Base-by-base conservation (phyloP, 805 yeast species). In the Isabelozyma gotoi region DNA sequence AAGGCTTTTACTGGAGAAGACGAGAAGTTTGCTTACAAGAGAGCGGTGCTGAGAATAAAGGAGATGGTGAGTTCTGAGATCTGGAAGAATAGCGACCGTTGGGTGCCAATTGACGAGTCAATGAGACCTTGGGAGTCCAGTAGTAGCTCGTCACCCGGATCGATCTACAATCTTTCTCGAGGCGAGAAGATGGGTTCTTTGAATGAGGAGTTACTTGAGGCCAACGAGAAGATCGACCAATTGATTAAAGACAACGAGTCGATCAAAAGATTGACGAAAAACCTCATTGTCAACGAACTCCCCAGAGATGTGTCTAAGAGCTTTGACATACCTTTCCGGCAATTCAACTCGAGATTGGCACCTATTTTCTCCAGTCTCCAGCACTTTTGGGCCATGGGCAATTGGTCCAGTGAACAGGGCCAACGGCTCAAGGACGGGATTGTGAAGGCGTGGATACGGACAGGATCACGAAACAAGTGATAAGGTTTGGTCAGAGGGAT, bases 1-100 rank as follows among this genome's bases (percentile, higher is more conserved):
- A 66, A 69, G 8, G 80, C 81, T 7, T 85, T 84, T 52, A 84
- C 89, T 0, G 91, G 91, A 18, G 88, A 85, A 52, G 91, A 84
- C 60, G 91, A 85, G 56, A 75, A 74, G 63, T 84, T 84, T 62
- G 89, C 91, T 3, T 84, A 76, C 53, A 80, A 79, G 48, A 64
- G 91, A 50, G 90, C 91, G 0, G 82, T 84, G 1, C 80, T 84
- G 52, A 65, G 91, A 49, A 71, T 85, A 31, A 70, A 71, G 41
- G 85, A 80, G 50, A 80, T 80, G 84, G 74, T 78, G 3, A 71
- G 74, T 1, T 75, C 81, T 0, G 65, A 61, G 29, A 41, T 56
- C 21, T 84, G 88, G 85, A 72, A 85, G 48, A 41, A 36, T 11
- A 41, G 51, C 4, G 63, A 62, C 15, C 60, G 71, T 43, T 84